A percentile compares a stretch with the other conserved stretches of the same genome.
Conservation (phyloP, 2,329 filamentous ascomycete species). For the Xylaria arbuscula region DNA sequence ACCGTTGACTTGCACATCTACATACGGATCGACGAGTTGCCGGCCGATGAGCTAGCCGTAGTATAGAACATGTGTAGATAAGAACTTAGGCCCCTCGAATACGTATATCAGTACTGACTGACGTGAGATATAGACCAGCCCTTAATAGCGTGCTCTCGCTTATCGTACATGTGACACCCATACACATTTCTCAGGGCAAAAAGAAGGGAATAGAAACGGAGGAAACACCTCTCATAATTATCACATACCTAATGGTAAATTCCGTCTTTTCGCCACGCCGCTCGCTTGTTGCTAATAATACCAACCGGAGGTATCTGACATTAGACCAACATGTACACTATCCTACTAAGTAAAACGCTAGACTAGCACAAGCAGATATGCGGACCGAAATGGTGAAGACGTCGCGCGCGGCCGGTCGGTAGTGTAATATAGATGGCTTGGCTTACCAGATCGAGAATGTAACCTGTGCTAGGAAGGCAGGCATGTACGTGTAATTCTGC, state of each 20-base stretch:
- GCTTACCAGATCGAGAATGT: constrained; percentile 1
- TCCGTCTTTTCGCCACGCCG: not conserved
- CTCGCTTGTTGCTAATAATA: constrained; percentile 21
- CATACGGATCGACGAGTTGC: constrained; percentile 10
- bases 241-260: not conserved
- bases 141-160: not conserved
- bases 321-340: not conserved
- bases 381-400: not conserved
- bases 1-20: not conserved
- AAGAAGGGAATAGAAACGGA: not conserved
- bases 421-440: not conserved
- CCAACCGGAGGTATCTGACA: not conserved
- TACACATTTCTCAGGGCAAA: not conserved
- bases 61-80: not conserved
- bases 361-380: not conserved
- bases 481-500: too few species aligned
- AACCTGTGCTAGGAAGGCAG: not conserved
- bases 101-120: not conserved
- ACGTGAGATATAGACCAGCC: not conserved
- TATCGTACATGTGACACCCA: constrained; percentile 7
- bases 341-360: not conserved
- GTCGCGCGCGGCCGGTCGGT: constrained; percentile 17
- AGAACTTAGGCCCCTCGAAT: not conserved
- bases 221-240: not conserved
- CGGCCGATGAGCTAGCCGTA: constrained; percentile 1